These are phyloP conservation scores for Aspergillus fructus DNA, from an alignment of 2,329 filamentous ascomycete species.

Conservation along the genomic window DNA sequence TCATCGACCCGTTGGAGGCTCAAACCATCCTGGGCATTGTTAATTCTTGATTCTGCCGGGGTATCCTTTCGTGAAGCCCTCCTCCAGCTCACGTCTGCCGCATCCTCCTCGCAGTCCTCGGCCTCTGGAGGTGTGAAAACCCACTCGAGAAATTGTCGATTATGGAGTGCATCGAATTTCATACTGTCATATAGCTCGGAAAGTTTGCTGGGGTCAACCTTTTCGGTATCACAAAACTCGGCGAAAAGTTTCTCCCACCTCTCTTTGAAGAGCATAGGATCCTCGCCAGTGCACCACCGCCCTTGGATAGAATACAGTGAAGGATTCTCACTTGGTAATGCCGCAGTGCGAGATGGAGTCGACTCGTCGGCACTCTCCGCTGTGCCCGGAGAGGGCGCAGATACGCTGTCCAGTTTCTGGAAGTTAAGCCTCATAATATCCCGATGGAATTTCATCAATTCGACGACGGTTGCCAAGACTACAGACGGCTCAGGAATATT, in stretches of 20 bases:
- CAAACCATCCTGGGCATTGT: conserved; percentile 17
- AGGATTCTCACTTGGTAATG: conserved; percentile 42
- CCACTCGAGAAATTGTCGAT: conserved; percentile 94
- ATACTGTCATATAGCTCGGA: conserved; percentile 98
- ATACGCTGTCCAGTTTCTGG: conserved; percentile 66
- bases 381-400: conserved; percentile 1
- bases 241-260: conserved; percentile 97
- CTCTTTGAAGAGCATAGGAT: conserved; percentile 90
- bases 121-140: conserved; percentile 84
- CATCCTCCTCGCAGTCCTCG: conserved; percentile 70
- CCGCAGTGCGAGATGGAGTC: conserved; percentile 15
- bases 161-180: conserved; percentile 98
- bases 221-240: conserved; percentile 95
- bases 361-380: background rate
- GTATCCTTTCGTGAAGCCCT: conserved; percentile 21
- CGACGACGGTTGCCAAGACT: conserved; percentile 86
- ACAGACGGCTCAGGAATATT: conserved; percentile 93
- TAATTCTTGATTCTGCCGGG: conserved; percentile 19
- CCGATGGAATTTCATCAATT: conserved; percentile 96
- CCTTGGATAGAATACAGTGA: conserved; percentile 73
- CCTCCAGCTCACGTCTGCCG: conserved; percentile 29
- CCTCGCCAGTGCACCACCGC: conserved; percentile 95
- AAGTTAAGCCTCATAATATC: conserved; percentile 95
- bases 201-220: conserved; percentile 98
- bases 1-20: conserved; percentile 30